phyloP scores from a whole-genome alignment of 441 rosid genomes.

The Populus hybrid region DNA sequence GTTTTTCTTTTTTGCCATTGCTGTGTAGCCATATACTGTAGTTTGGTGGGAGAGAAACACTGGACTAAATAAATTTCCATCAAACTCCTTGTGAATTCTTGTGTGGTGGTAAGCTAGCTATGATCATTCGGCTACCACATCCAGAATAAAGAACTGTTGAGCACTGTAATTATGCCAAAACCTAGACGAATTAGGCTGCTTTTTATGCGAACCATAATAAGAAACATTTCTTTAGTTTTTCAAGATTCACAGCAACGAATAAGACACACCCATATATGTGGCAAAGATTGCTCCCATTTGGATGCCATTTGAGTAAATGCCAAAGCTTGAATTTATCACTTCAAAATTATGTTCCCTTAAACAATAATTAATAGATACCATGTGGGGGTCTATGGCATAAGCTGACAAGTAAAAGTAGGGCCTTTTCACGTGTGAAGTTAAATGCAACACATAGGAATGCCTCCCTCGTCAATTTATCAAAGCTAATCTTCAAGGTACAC shows the following conservation, averaged over 20 bases:
- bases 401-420: conserved; percentile 21
- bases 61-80: background rate
- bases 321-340: background rate
- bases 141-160: background rate
- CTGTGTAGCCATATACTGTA: background rate
- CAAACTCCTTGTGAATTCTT: background rate
- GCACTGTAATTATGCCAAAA: background rate
- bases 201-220: background rate
- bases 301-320: background rate
- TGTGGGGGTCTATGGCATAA: conserved; percentile 12
- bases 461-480: conserved; percentile 16
- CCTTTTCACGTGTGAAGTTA: conserved; percentile 18
- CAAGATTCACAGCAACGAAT: background rate
- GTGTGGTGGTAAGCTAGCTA: background rate
- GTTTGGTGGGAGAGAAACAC: background rate
- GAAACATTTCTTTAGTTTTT: background rate
- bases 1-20: background rate
- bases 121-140: background rate
- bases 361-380: background rate
- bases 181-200: background rate
- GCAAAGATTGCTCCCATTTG: background rate
- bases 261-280: background rate
- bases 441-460: background rate
- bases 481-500: conserved; percentile 10
- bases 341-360: background rate